Percentiles rank a stretch among this genome's conserved stretches.
Conservation (phyloP, 495 filamentous ascomycete species). For the Aspergillus affinis region DNA sequence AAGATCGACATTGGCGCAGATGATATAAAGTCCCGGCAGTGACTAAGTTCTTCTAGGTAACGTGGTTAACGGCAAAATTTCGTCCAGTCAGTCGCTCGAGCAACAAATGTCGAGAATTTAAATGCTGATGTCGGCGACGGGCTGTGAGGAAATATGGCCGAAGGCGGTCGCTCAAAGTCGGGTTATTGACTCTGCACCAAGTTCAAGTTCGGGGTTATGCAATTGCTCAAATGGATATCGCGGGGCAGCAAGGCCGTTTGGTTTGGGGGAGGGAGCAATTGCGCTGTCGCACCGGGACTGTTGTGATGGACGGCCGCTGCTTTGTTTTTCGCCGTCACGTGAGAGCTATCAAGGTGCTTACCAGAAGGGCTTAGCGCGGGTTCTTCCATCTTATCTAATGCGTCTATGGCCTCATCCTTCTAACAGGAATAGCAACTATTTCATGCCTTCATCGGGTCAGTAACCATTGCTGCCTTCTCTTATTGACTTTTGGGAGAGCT, state of each 20-base stretch:
- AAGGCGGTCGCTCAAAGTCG: background rate
- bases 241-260: background rate
- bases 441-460: too few species aligned
- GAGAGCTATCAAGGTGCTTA: background rate
- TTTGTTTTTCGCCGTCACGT: slow-evolving; percentile 19
- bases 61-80: background rate
- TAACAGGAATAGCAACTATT: too few species aligned
- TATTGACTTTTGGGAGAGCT: too few species aligned
- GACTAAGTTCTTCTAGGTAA: background rate
- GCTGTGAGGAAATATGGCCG: background rate
- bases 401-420: too few species aligned
- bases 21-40: background rate
- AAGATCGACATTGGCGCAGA: slow-evolving; percentile 37
- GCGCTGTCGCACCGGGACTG: background rate
- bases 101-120: background rate
- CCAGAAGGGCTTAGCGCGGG: background rate
- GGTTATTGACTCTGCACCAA: background rate
- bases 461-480: too few species aligned
- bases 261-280: background rate
- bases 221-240: slow-evolving; percentile 1
- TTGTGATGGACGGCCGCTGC: slow-evolving; percentile 3
- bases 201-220: background rate
- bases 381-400: background rate
- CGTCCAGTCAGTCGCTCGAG: background rate
- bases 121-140: background rate